Base-by-base conservation (phyloP, 2,329 filamentous ascomycete species). In the Pseudonectria foliicola region DNA sequence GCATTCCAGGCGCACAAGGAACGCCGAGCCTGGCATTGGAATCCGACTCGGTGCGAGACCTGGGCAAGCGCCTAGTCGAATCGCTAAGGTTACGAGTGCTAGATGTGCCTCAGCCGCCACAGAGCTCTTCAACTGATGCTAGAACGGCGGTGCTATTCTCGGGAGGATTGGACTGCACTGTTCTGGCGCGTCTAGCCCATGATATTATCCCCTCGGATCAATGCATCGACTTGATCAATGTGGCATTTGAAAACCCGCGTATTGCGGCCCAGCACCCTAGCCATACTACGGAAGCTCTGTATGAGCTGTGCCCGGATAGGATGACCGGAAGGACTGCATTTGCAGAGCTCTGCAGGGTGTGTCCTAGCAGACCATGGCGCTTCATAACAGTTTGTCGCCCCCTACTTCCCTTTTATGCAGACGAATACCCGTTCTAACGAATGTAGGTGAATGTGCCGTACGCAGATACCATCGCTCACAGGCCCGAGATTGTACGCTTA, bases 181-280 rank as follows among this genome's bases (percentile, higher is more conserved):
- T 95, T 1, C 68, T 98, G 31, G 90, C 90, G 14, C 77, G 88
- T 28, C 62, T 96, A 15, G 70, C 75, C 10, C 85, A 95, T 54
- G 82, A 94, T 10, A 61, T 93, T 3, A 56, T 96, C 3, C 83
- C 85, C 0, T 11, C 55, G 0, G 61, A 70, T 4, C 80, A 93
- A 50, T 66, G 73, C 2, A 80, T 98, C 41, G 92, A 96, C 54
- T 69, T 98, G 7, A 72, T 98, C 44, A 98, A 98, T 47, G 90
- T 98, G 29, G 92, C 90, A 0, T 98, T 98, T 52, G 86, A 98
- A 59, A 98, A 98, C 46, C 90, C 89, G 1, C 75, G 85, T 23
- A 76, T 81, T 44, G 79, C 72, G 39, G 78, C 70, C 3, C 69
- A 75, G 28, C 61, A 74, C 10, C 65, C 65, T 13, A 42, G 39